Percentiles rank a stretch among this genome's conserved stretches.
These are phyloP conservation scores for Leptographium procerum DNA, from an alignment of 2,329 filamentous ascomycete species.

Conservation along the genomic window DNA sequence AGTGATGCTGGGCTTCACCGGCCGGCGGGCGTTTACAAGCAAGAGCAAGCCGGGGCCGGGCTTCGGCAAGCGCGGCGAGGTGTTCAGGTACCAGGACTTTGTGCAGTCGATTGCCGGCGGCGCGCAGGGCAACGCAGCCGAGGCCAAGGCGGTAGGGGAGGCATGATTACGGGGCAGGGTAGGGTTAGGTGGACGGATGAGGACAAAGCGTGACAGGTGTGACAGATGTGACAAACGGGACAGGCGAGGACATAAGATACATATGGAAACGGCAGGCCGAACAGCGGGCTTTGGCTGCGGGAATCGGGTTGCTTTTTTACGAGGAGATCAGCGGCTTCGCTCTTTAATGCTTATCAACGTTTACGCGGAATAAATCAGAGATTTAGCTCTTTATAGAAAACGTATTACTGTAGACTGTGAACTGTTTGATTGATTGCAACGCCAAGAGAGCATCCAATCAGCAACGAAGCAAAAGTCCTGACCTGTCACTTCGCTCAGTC, in stretches of 20 bases:
- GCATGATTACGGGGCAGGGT: not conserved
- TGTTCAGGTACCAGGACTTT: conserved; percentile 91
- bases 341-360: too few relatives aligned
- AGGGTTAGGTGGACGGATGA: not conserved
- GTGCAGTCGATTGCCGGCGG: conserved; percentile 56
- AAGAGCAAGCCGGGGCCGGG: conserved; percentile 35
- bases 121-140: conserved; percentile 12
- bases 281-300: not conserved
- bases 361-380: too few relatives aligned
- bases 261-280: too few relatives aligned
- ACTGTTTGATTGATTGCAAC: not conserved
- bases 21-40: conserved; percentile 69
- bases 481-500: not conserved
- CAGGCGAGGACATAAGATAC: too few relatives aligned
- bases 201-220: not conserved
- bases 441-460: too few relatives aligned
- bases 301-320: too few relatives aligned
- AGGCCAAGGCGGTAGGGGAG: conserved; percentile 9
- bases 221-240: not conserved
- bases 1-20: conserved; percentile 78
- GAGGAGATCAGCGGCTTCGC: too few relatives aligned
- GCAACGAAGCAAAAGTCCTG: too few relatives aligned
- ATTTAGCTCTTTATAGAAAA: too few relatives aligned
- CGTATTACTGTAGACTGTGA: not conserved
- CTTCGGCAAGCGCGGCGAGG: conserved; percentile 62